Conservation (phyloP, 192 early-diverging fungal genomes). For the Coemansia brasiliensis region DNA sequence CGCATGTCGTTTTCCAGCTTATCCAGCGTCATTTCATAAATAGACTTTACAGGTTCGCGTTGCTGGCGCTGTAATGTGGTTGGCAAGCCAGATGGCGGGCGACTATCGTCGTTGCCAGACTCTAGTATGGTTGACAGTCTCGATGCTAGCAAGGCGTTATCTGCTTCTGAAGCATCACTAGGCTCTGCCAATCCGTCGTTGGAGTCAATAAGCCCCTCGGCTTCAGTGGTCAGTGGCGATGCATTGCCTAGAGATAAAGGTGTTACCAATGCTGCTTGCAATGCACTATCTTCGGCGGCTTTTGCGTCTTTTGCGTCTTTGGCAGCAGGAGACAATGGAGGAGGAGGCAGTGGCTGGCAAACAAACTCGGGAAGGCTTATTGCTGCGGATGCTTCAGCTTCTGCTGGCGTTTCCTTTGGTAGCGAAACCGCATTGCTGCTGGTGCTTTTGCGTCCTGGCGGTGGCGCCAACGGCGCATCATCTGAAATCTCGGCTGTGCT, state of each 20-base stretch:
- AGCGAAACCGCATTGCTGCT: not conserved
- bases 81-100: not conserved
- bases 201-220: not conserved
- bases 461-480: slow-evolving; percentile 2
- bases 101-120: slow-evolving; percentile 14
- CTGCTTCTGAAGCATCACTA: too few species aligned
- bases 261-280: slow-evolving; percentile 23
- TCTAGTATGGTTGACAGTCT: slow-evolving; percentile 48
- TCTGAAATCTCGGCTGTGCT: slow-evolving; percentile 11
- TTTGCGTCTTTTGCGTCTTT: not conserved
- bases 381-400: slow-evolving; percentile 4
- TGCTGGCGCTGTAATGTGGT: not conserved
- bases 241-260: slow-evolving; percentile 24
- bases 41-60: slow-evolving; percentile 23
- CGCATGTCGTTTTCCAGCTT: slow-evolving; percentile 48
- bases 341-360: slow-evolving; percentile 36
- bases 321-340: slow-evolving; percentile 16
- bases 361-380: slow-evolving; percentile 36
- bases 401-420: slow-evolving; percentile 3
- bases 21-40: slow-evolving; percentile 49
- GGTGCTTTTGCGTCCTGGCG: slow-evolving; percentile 15
- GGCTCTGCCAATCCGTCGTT: not conserved
- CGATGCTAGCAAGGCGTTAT: slow-evolving; percentile 5
- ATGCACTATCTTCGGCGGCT: not conserved
- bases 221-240: slow-evolving; percentile 2